Evolutionary conservation across 805 yeast species (phyloP).

Genomic region (Candida sithepensis): DNA sequence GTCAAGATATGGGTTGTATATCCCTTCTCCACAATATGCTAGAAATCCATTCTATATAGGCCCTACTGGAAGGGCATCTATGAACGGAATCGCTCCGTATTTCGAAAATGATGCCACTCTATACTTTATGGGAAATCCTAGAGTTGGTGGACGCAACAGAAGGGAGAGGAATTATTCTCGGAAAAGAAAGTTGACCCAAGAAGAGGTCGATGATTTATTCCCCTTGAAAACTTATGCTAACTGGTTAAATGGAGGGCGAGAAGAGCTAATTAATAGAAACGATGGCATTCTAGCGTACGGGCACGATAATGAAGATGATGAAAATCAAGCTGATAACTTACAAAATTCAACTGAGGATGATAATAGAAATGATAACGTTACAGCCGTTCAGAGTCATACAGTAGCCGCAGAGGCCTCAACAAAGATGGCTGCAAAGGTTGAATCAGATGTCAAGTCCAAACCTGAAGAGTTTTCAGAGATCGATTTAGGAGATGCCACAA

Average conservation of each 20-base stretch:
- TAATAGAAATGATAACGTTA: background rate
- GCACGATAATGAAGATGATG: slow-evolving; percentile 36
- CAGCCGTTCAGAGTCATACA: background rate
- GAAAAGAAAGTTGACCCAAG: slow-evolving; percentile 50
- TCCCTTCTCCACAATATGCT: slow-evolving; percentile 31
- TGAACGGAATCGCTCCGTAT: slow-evolving; percentile 25
- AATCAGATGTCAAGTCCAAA: background rate
- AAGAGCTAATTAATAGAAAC: slow-evolving; percentile 44
- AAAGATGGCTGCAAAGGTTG: background rate
- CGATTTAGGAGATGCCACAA: slow-evolving; percentile 11
- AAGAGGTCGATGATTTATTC: slow-evolving; percentile 58
- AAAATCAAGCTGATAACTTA: slow-evolving; percentile 10
- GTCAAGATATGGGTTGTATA: slow-evolving; percentile 51
- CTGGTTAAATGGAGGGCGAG: slow-evolving; percentile 62
- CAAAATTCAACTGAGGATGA: background rate
- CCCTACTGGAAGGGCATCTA: slow-evolving; percentile 22
- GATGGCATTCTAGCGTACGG: slow-evolving; percentile 31
- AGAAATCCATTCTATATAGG: slow-evolving; percentile 24
- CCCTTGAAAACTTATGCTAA: slow-evolving; percentile 54
- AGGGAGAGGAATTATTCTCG: slow-evolving; percentile 34
- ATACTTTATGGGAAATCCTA: slow-evolving; percentile 4
- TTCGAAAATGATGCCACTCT: slow-evolving; percentile 17
- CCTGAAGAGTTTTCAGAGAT: slow-evolving; percentile 5
- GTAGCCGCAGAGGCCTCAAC: background rate
- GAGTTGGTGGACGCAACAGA: slow-evolving; percentile 9